Evolutionary conservation across 2,329 filamentous ascomycete genomes (phyloP).

Genomic region (Aspergillus spinulosporus): DNA sequence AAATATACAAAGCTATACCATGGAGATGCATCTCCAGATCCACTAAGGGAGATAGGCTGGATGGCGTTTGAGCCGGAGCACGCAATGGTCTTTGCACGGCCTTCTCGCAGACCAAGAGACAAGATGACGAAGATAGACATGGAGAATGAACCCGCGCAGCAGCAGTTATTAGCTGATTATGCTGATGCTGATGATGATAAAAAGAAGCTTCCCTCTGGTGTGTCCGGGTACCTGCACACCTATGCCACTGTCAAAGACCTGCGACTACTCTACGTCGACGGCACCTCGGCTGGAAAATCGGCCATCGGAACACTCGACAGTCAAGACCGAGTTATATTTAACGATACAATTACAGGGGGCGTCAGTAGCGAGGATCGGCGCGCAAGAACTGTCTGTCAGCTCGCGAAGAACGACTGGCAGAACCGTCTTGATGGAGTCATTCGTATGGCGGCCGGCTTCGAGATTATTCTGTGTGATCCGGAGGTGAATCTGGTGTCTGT

Average conservation of each 20-base stretch:
- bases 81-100: conserved; percentile 62
- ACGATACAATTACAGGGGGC: conserved; percentile 27
- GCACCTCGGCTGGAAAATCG: conserved; percentile 67
- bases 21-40: conserved; percentile 51
- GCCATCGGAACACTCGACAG: conserved; percentile 65
- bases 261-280: conserved; percentile 67
- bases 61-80: conserved; percentile 76
- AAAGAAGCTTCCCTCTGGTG: background rate
- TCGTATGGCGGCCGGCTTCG: conserved; percentile 69
- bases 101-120: conserved; percentile 10
- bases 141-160: background rate
- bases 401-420: conserved; percentile 53
- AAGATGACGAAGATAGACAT: background rate
- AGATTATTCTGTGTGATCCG: conserved; percentile 69
- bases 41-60: conserved; percentile 63
- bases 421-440: conserved; percentile 61
- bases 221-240: conserved; percentile 63
- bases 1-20: conserved; percentile 68
- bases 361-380: conserved; percentile 41
- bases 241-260: conserved; percentile 61
- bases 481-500: conserved; percentile 39
- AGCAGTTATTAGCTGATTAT: background rate
- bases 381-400: conserved; percentile 59
- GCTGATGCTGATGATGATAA: background rate
- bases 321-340: conserved; percentile 63